A percentile compares a stretch with the other conserved stretches of the same genome.
phyloP scores from a whole-genome alignment of 2,329 filamentous ascomycete genomes.

The Metarhizium anisopliae region DNA sequence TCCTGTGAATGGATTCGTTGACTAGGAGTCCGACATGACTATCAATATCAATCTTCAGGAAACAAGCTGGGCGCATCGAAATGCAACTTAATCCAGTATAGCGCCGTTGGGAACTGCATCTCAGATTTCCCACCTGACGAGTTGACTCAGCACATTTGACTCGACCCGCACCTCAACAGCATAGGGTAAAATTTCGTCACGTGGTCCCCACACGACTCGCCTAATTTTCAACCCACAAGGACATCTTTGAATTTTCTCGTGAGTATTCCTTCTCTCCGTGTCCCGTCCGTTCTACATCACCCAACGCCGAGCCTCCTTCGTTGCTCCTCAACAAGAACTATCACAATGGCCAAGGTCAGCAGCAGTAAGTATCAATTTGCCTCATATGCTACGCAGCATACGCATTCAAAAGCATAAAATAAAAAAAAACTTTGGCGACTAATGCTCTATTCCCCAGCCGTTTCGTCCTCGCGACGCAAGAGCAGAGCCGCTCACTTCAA shows the following conservation, averaged over 20 bases:
- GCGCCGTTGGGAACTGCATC: not conserved
- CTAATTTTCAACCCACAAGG: slow-evolving; percentile 24
- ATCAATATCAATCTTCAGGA: not conserved
- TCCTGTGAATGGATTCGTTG: too few relatives aligned
- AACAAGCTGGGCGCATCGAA: too few relatives aligned
- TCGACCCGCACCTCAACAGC: not conserved
- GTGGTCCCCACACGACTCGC: slow-evolving; percentile 16
- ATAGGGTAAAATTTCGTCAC: slow-evolving; percentile 17
- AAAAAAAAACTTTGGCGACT: not conserved
- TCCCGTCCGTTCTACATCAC: slow-evolving; percentile 14
- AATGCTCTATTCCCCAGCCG: slow-evolving; percentile 29
- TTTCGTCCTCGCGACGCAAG: slow-evolving; percentile 86
- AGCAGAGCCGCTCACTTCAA: slow-evolving; percentile 97
- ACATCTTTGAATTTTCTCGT: slow-evolving; percentile 7
- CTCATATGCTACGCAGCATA: not conserved
- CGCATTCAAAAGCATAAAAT: not conserved
- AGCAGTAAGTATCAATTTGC: slow-evolving; percentile 32
- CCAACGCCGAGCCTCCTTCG: slow-evolving; percentile 20
- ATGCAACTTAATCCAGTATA: slow-evolving; percentile 5
- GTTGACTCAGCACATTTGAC: not conserved
- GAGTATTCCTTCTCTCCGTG: not conserved
- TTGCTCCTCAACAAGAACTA: slow-evolving; percentile 19
- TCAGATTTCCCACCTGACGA: too few relatives aligned
- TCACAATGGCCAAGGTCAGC: slow-evolving; percentile 66
- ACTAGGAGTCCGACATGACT: not conserved